Base-by-base conservation (phyloP, 2,329 filamentous ascomycete genomes). In the Aspergillus glaucus region DNA sequence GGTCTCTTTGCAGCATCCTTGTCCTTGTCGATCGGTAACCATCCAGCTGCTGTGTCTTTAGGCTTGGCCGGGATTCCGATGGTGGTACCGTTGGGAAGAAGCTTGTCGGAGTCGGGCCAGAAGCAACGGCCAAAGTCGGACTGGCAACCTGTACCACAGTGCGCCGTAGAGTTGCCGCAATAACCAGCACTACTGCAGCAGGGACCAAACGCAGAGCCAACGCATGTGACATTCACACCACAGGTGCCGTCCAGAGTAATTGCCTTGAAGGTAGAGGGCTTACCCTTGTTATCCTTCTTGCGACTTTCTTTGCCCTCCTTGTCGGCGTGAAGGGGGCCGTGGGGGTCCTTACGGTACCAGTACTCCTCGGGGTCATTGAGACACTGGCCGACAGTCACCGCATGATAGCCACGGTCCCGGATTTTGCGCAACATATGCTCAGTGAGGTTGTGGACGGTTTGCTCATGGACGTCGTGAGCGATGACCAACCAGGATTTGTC, bases 341-440 rank as follows among this genome's bases (percentile, higher is more conserved):
- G 55, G 10, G 57, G 59, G 47, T 72, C 71, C 51, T 62, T 64
- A 47, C 71, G 70, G 50, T 73, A 74, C 69, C 71, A 73, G 43
- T 65, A 58, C 8, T 67, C 58, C 4, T 62, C 57, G 3, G 65
- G 60, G 36, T 74, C 71, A 10, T 59, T 60, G 6, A 74, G 58
- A 50, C 71, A 74, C 46, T 74, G 69, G 17, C 70, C 71, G 7
- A 74, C 61, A n/a, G 71, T 72, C 43, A 73, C 67, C 3, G 70
- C 62, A 43, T 61, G 61, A 49, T 67, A 71, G 4, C 63, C 62
- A 15, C 63, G 57, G 21, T 57, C 56, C 26, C 50, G 49, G 28
- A 66, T 54, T 34, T 53, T 58, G 21, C 64, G 55, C 30, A 73
- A 52, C 66, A 73, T 71, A 50, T 72, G 61, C 43, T 65, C 60